Conservation (phyloP, 176 grass and related monocot genomes). For the Puya raimondii region DNA sequence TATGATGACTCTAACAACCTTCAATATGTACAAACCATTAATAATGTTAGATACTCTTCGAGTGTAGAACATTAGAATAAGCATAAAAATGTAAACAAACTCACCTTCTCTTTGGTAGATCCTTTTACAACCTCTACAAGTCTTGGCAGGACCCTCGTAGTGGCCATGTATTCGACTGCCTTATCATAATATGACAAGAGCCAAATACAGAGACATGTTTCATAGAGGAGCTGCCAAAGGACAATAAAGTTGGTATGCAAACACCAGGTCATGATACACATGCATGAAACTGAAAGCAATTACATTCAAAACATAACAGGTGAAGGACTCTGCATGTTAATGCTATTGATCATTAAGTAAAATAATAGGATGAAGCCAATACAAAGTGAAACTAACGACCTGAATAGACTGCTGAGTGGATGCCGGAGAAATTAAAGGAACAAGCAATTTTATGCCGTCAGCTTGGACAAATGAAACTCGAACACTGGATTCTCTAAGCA, state of each 20-base stretch:
- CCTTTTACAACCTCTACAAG: constrained; percentile 90
- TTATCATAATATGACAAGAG: constrained; percentile 86
- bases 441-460: constrained; percentile 79
- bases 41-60: constrained; percentile 7
- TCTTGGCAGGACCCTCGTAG: constrained; percentile 80
- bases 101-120: constrained; percentile 94
- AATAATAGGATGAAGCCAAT: background rate
- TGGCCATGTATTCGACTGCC: constrained; percentile 84
- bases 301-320: no score
- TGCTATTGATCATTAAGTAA: background rate
- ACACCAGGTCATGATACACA: no score
- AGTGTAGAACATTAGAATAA: constrained; percentile 3
- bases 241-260: constrained; percentile 1
- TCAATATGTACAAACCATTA: constrained; percentile 16
- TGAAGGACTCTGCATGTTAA: background rate
- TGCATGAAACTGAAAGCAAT: no score
- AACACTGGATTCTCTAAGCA: constrained; percentile 53
- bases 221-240: constrained; percentile 76
- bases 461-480: constrained; percentile 81
- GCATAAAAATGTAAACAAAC: constrained; percentile 8
- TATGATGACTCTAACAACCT: constrained; percentile 90
- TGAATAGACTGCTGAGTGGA: constrained; percentile 95
- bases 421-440: constrained; percentile 83
- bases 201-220: constrained; percentile 97
- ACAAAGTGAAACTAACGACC: constrained; percentile 25